Base-by-base conservation (phyloP, 2,329 filamentous ascomycete genomes). In the Cadophora malorum region DNA sequence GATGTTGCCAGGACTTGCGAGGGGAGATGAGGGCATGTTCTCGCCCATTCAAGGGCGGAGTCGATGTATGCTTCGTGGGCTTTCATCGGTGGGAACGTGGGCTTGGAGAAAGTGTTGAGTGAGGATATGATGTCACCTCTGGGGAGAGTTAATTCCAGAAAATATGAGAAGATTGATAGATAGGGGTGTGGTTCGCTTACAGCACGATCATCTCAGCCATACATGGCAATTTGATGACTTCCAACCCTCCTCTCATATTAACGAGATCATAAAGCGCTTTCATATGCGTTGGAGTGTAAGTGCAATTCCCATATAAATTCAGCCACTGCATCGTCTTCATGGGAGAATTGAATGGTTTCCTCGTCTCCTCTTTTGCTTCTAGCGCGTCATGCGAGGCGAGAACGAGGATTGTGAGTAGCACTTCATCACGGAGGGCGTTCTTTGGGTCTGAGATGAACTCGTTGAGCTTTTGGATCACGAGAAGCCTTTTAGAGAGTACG, bases 401-500 rank as follows among this genome's bases (percentile, higher is more conserved):
- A 8, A 64, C 16, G 3, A 68, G 28, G 10, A 68, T 56, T 8
- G 67, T 41, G 8, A 65, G 41, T 4, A 68, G 50, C 12, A 66
- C 59, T 25, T 68, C 63, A 33, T 66, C 67, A 41, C 53, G 14
- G 21, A 19, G 55, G 7, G 50, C 52, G 23, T 65, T 52, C 9
- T 41, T n/a, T 0, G 49, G 35, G 38, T 65, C 50, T 28, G 55
- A 50, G 7, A 68, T 55, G 12, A 41, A 21, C 16, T 56, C 41
- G 12, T 63, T 68, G 41, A 63, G 58, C 25, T 68, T 38, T 38
- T 68, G 63, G 12, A 68, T 63, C 16, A 68, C 63, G 21, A 59
- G 16, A 9, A 58, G n/a, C 38, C 63, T 68, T 41, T 68, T 59
- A 4, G 63, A 50, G 21, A 68, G 67, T 16, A 59, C 16, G 12